Base-by-base conservation (phyloP, 208 protist genomes). In the Crithidia bombi region DNA sequence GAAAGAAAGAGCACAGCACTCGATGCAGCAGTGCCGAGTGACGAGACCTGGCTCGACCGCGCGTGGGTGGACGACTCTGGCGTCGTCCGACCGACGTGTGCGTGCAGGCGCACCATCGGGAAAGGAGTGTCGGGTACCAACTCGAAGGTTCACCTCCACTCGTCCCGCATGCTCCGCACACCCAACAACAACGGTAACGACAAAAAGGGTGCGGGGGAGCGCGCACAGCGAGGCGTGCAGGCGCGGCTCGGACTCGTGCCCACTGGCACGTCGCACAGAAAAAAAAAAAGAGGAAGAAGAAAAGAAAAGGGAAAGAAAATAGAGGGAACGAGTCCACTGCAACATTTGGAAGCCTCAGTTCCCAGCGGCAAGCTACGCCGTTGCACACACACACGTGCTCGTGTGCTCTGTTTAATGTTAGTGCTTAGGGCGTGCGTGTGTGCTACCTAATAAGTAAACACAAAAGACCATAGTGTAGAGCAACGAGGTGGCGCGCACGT, bases 41-140 rank as follows among this genome's bases (percentile, higher is more conserved):
- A 11, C 23, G 4, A 51, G 21, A 5, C 17, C 4, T 21, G n/a
- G n/a, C n/a, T n/a, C n/a, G n/a, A n/a, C n/a, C n/a, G n/a, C n/a
- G n/a, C n/a, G n/a, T n/a, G 51, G 54, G 54, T 44, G 54, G 35
- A 59, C 28, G 35, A 44, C 54, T 59, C 54, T 59, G 54, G n/a
- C 54, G 15, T 44, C 54, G 51, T 44, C 54, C 54, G 54, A 44
- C 54, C 54, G 33, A 21, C 7, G 43, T 47, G 43, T n/a, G 36
- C 6, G 36, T 41, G 36, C 6, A 9, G 43, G 4, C 12, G 17
- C 17, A 19, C 43, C 15, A 10, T 47, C 17, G 15, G 43, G 5
- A 47, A 10, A 47, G 43, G 4, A 9, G 43, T 5, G 12, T 47
- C 43, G 43, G 43, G n/a, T n/a, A n/a, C n/a, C n/a, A n/a, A n/a